Conservation (phyloP, 2,329 filamentous ascomycete species). For the Fusarium temperatum region DNA sequence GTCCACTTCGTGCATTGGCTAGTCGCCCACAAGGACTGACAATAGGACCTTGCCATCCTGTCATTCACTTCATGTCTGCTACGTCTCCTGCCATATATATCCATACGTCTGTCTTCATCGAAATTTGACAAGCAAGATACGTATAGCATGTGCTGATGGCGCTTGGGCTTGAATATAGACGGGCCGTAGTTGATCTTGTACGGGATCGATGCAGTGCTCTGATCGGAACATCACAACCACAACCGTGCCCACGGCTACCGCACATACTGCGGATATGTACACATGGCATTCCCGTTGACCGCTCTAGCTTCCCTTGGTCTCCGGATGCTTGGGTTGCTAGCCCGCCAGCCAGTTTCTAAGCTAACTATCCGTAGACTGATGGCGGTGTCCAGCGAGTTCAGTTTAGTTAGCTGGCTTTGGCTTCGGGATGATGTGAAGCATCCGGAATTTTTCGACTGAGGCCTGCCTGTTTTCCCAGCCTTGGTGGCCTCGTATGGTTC, state of each 20-base stretch:
- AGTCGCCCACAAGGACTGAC: constrained; percentile 27
- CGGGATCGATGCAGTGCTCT: constrained; percentile 31
- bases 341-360: constrained; percentile 36
- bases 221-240: constrained; percentile 18
- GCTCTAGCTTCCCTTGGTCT: constrained; percentile 36
- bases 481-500: constrained; percentile 32
- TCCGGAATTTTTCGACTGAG: constrained; percentile 32
- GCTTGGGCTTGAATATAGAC: constrained; percentile 32
- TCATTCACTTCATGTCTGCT: constrained; percentile 16
- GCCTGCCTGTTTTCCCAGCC: constrained; percentile 25
- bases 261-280: constrained; percentile 21
- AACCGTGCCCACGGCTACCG: constrained; percentile 28
- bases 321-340: constrained; percentile 38
- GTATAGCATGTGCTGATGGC: constrained; percentile 21
- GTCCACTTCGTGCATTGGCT: constrained; percentile 35
- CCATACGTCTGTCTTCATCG: constrained; percentile 6
- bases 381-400: constrained; percentile 40
- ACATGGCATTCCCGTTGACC: constrained; percentile 41
- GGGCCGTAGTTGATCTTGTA: constrained; percentile 29
- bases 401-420: constrained; percentile 31
- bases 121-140: constrained; percentile 15
- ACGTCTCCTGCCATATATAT: constrained; percentile 32
- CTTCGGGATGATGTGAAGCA: constrained; percentile 29
- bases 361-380: constrained; percentile 28
- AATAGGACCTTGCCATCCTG: constrained; percentile 22